Percentiles rank a stretch among this genome's conserved stretches.
Evolutionary conservation across 129 eudicot genomes (phyloP).

Genomic region (Arctium minus): DNA sequence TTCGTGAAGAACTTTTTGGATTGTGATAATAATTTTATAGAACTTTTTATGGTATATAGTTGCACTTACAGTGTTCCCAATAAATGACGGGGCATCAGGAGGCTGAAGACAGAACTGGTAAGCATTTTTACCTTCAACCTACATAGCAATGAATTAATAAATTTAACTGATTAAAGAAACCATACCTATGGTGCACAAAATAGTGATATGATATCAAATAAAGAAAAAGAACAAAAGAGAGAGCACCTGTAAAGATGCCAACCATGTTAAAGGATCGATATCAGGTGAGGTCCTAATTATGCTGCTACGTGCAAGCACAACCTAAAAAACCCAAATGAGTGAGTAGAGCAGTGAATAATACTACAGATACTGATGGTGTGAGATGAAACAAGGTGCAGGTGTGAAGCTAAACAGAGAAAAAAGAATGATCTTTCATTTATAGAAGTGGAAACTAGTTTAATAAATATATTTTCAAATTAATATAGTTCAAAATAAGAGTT

Average conservation of each 20-base stretch:
- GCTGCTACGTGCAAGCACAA: constrained; percentile 98
- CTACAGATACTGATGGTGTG: background rate
- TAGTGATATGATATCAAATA: background rate
- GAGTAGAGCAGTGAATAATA: background rate
- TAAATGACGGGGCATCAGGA: constrained; percentile 88
- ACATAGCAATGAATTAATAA: constrained; percentile 1
- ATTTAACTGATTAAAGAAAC: background rate
- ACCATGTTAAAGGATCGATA: constrained; percentile 84
- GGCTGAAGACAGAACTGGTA: constrained; percentile 98
- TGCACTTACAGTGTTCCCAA: constrained; percentile 93
- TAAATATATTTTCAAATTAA: background rate
- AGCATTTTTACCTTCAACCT: constrained; percentile 87
- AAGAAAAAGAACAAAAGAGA: background rate
- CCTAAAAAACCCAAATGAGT: constrained; percentile 38
- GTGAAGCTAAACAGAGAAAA: background rate
- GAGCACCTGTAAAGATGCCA: constrained; percentile 74
- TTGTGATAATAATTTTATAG: background rate
- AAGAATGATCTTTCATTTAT: background rate
- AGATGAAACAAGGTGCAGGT: background rate
- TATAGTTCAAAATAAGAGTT: background rate
- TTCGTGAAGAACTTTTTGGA: background rate
- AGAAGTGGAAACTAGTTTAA: background rate
- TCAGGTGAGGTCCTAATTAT: constrained; percentile 65
- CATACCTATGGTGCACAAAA: background rate
- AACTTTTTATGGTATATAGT: constrained; percentile 4